Conservation (phyloP, 306 rosid species). For the Crataegus laevigata region DNA sequence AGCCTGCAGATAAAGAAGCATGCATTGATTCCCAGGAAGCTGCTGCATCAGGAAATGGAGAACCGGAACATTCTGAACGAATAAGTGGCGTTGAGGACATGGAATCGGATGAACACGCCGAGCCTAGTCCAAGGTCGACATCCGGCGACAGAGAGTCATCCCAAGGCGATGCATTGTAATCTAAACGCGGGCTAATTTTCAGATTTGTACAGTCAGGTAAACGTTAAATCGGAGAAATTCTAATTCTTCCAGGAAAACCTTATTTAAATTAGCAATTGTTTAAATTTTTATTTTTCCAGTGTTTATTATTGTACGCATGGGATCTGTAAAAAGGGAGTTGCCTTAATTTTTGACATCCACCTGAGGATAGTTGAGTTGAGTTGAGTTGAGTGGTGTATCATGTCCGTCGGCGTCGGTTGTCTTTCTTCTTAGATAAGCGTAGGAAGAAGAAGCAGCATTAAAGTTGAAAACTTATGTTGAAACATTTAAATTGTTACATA, state of each 20-base stretch:
- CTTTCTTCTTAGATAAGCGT: conserved; percentile 31
- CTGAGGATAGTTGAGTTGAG: conserved; percentile 37
- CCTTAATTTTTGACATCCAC: conserved; percentile 50
- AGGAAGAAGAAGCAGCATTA: conserved; percentile 31
- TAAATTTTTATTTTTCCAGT: conserved; percentile 34
- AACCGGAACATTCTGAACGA: conserved; percentile 28
- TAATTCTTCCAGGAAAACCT: conserved; percentile 36
- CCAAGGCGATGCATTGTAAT: conserved; percentile 19
- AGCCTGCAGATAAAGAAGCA: conserved; percentile 26
- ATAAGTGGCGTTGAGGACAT: conserved; percentile 22
- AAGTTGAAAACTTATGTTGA: conserved; percentile 29
- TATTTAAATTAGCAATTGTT: conserved; percentile 28
- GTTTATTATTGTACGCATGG: conserved; percentile 33
- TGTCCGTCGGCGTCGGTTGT: not conserved
- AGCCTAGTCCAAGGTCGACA: conserved; percentile 20
- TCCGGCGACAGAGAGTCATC: conserved; percentile 46
- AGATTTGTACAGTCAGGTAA: conserved; percentile 88
- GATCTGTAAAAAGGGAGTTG: conserved; percentile 54
- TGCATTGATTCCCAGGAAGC: conserved; percentile 26
- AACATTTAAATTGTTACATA: conserved; percentile 35
- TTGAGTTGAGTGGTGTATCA: conserved; percentile 33
- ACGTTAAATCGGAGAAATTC: conserved; percentile 37
- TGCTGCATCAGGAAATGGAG: conserved; percentile 30
- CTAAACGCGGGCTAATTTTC: conserved; percentile 47
- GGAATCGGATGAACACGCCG: conserved; percentile 40